Evolutionary conservation across 176 grass and related monocot species (phyloP), one percentile per base, ranked within the genome.

Genomic region (Triticum turgidum): DNA sequence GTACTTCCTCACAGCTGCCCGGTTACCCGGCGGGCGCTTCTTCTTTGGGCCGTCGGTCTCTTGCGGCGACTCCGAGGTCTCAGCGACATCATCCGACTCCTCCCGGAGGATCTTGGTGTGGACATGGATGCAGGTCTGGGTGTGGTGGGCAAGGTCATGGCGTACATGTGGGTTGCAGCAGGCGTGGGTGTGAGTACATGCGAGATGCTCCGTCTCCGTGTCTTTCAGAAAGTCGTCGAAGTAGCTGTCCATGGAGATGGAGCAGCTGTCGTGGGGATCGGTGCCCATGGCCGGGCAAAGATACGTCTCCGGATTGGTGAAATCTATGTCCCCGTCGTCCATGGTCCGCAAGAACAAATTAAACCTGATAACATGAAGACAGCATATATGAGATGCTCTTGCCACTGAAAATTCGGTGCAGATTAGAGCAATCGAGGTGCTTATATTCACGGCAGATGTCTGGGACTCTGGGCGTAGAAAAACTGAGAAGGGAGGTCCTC

Each of bases 181-280:
- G 49, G 88, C 92, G 86, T 95, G 93, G 20, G 93, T 95, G 78
- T 92, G 90, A 18, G 88, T 95, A 80, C 90, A 95, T 0, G 93
- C 83, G 1, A 89, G 88, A 72, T 92, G 90, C 75, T 92, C 90
- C 7, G 7, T 39, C 37, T 39, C 37, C 1, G 74, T 85, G 8
- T 95, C 93, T 65, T 95, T 89, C 3, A 92, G 24, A 80, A 92
- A 85, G 17, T 92, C 91, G 15, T 95, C 86, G 4, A 95, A 95
- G 61, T 92, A 95, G 66, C 88, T 92, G 61, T 39, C 37, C 37
- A 39, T 39, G 37, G 37, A 39, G 7, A 39, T 39, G 37, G 37
- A 39, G 37, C 37, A 39, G 37, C 1, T 39, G 1, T 39, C 37
- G 37, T 39, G 37, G 37, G 37, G 37, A 1, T 39, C 37, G 37